phyloP scores from a whole-genome alignment of 1,139 yeast genomes.

The Candida dubliniensis region DNA sequence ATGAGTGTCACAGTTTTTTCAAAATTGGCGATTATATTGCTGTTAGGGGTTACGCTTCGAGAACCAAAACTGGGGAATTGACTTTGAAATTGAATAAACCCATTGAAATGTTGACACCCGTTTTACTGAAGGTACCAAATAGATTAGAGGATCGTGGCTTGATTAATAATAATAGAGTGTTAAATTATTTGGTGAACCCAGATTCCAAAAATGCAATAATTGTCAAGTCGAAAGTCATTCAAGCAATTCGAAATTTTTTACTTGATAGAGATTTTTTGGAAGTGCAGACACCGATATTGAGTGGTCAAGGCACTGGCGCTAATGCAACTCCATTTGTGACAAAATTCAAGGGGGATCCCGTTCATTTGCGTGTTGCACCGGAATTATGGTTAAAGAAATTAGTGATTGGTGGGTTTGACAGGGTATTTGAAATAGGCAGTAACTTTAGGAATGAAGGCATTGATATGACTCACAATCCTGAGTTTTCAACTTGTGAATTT shows the following conservation, averaged over 20 bases:
- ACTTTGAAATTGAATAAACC: conserved; percentile 61
- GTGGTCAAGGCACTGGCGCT: conserved; percentile 80
- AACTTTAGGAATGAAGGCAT: conserved; percentile 91
- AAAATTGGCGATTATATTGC: conserved; percentile 72
- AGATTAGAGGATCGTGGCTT: conserved; percentile 54
- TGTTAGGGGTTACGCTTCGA: conserved; percentile 68
- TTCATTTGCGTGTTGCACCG: conserved; percentile 86
- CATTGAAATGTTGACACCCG: conserved; percentile 60
- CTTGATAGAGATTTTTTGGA: conserved; percentile 62
- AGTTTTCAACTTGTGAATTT: conserved; percentile 91
- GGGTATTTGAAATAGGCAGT: conserved; percentile 82
- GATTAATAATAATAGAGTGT: conserved; percentile 66
- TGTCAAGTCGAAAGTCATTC: conserved; percentile 55
- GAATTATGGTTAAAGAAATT: conserved; percentile 89
- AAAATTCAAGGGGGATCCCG: conserved; percentile 35
- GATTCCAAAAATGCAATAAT: conserved; percentile 49
- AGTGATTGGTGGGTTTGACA: conserved; percentile 80
- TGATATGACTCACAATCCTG: conserved; percentile 93
- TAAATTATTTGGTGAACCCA: conserved; percentile 68
- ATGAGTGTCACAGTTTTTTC: conserved; percentile 43
- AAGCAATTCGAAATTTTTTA: conserved; percentile 58
- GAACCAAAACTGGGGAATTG: conserved; percentile 75
- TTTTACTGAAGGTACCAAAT: conserved; percentile 65
- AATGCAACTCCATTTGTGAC: conserved; percentile 83
- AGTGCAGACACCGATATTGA: conserved; percentile 83